These are phyloP conservation scores for Stephanodiscus triporus DNA, from an alignment of 108 stramenopile species.

Conservation along the genomic window DNA sequence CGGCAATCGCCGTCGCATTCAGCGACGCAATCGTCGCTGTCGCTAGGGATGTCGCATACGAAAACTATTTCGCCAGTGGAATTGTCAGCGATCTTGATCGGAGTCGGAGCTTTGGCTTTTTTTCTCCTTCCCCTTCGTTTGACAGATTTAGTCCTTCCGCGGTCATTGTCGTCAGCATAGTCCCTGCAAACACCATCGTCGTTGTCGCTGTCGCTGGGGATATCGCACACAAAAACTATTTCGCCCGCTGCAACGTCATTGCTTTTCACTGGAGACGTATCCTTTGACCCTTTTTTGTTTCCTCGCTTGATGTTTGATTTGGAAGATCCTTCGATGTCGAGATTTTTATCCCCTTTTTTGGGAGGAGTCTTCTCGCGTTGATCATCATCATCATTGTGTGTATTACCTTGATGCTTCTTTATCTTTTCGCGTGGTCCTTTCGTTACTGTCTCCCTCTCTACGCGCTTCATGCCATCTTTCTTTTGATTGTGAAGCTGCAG, in stretches of 20 bases:
- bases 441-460: background rate
- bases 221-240: constrained; percentile 17
- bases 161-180: background rate
- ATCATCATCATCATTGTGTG: background rate
- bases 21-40: constrained; percentile 4
- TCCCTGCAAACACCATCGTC: background rate
- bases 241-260: background rate
- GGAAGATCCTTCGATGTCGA: background rate
- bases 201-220: background rate
- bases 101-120: background rate
- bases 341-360: background rate
- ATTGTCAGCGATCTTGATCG: background rate
- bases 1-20: background rate
- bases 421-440: background rate
- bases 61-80: constrained; percentile 6
- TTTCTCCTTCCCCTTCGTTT: constrained; percentile 2
- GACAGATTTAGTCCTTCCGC: background rate
- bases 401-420: background rate
- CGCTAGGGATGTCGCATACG: constrained; percentile 13
- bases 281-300: background rate
- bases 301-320: background rate
- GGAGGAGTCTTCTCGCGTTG: background rate
- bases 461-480: background rate
- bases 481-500: constrained; percentile 3
- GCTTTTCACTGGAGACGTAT: background rate